Evolutionary conservation across 148 eudicot genomes (phyloP), one percentile per base, ranked within the genome.

Genomic region (Chenopodium album): DNA sequence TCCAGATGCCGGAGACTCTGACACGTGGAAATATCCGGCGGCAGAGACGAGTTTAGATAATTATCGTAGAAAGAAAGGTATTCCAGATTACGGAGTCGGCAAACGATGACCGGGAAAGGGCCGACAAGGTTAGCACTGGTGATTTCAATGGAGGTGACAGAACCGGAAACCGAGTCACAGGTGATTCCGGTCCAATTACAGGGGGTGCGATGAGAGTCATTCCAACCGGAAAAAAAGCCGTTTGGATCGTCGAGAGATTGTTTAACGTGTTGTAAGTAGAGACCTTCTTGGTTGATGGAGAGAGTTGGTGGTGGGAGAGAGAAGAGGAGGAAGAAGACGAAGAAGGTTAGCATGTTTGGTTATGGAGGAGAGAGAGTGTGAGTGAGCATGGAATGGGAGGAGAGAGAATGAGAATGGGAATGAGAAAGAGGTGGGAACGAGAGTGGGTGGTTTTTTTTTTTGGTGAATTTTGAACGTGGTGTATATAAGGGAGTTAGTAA

Each of bases 161-260:
- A 85, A 16, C 63, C 37, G 3, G 87, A 71, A 0, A 44, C 0
- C 0, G 86, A 3, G 71, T 87, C 84, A 79, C 99, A 96, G 11
- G 75, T 47, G 71, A 96, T 85, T 2, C 97, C 94, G 62, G 26
- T 11, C 94, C 95, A 94, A 71, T 68, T 67, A 75, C 98, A 95
- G 2, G 98, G 94, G 11, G 87, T 37, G 68, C 73, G 76, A 71
- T 89, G 84, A 77, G 78, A 31, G 47, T 17, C 62, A 54, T 83
- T 80, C 98, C 98, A 94, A 71, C 17, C 20, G 29, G 89, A 56
- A 62, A 94, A 76, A 60, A 71, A 69, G 7, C 37, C 54, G 84
- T 65, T 76, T 3, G 98, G 91, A 87, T 92, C 96, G 76, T 82
- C 79, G n/a, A 92, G 84, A 20, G 74, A 5, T 64, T 82, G 85